Evolutionary conservation across 1,139 yeast species (phyloP), one percentile per base, ranked within the genome.

Genomic region (Yamadazyma blattariae): DNA sequence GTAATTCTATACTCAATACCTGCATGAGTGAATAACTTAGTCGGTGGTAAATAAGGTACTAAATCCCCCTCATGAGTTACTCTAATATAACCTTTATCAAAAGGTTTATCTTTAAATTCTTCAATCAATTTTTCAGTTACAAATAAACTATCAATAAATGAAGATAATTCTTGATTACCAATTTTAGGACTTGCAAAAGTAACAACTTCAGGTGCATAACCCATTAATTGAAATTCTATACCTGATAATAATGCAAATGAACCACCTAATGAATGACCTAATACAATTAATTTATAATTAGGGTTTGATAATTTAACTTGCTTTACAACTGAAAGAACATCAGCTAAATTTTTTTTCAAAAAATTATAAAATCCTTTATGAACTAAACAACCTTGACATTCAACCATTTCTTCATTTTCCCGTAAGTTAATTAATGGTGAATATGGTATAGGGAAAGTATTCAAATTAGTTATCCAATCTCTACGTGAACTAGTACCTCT

Each of bases 181-280:
- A 82, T 59, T 46, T 74, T 74, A 0, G 89, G 86, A 16, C 77
- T 67, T 3, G 82, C 90, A 56, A 63, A 77, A 0, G 82, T 69
- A 8, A 81, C 56, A 1, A 81, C 75, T 28, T 71, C 54, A 0
- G 83, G 81, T 6, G 67, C 55, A 35, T 60, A 62, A 0, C 84
- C 85, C 50, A 73, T 47, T 7, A 73, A 45, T 40, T 65, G 64
- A 37, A 77, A 64, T 48, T 82, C 89, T 18, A 79, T 64, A 0
- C 83, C 89, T 9, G 77, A 68, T 25, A 84, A 56, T 11, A 68
- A 56, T 0, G 88, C 82, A 37, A 82, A 57, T 0, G 88, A 87
- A 3, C 82, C 92, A 1, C 92, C 94, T 20, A 83, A 54, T 0
- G 92, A 83, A 57, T 83, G 92, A 0, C 92, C 92, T 2, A 77